These are phyloP conservation scores for Exophiala xenobiotica DNA, from an alignment of 2,329 filamentous ascomycete genomes.

Conservation along the genomic window DNA sequence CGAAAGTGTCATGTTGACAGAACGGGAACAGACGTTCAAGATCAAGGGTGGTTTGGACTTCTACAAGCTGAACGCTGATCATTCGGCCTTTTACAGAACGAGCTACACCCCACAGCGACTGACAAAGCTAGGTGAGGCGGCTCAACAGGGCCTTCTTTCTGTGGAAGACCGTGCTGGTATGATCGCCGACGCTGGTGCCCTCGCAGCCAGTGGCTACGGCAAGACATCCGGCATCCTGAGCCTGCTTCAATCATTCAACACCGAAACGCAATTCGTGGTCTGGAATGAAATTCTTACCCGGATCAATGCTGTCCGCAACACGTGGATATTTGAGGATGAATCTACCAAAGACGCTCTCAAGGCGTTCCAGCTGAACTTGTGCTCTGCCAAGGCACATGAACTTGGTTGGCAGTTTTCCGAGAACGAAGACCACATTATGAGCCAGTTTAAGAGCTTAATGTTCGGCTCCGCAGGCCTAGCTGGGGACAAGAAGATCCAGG, in stretches of 20 bases:
- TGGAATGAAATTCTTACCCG: slow-evolving; percentile 89
- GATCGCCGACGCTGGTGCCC: slow-evolving; percentile 86
- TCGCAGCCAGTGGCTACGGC: slow-evolving; percentile 87
- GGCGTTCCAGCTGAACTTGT: slow-evolving; percentile 76
- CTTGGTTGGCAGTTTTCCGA: slow-evolving; percentile 86
- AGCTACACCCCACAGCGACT: slow-evolving; percentile 81
- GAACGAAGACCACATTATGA: slow-evolving; percentile 80
- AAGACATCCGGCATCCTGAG: slow-evolving; percentile 87
- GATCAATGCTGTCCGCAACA: slow-evolving; percentile 72
- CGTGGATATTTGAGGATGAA: slow-evolving; percentile 86
- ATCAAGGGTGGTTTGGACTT: slow-evolving; percentile 73
- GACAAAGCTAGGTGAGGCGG: slow-evolving; percentile 81
- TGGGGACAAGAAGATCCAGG: slow-evolving; percentile 75
- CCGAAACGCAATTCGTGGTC: slow-evolving; percentile 84
- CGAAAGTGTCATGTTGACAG: slow-evolving; percentile 68
- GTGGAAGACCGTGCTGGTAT: slow-evolving; percentile 93
- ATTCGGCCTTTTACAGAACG: slow-evolving; percentile 88
- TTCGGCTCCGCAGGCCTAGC: slow-evolving; percentile 80
- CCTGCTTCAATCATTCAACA: slow-evolving; percentile 77
- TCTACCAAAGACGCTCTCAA: slow-evolving; percentile 71
- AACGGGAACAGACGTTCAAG: slow-evolving; percentile 75
- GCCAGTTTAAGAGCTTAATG: slow-evolving; percentile 91
- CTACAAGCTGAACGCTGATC: slow-evolving; percentile 95
- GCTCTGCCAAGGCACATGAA: slow-evolving; percentile 77
- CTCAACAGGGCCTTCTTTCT: slow-evolving; percentile 73